phyloP scores from a whole-genome alignment of 805 yeast genomes.

The Hermanozyma aechmeae region DNA sequence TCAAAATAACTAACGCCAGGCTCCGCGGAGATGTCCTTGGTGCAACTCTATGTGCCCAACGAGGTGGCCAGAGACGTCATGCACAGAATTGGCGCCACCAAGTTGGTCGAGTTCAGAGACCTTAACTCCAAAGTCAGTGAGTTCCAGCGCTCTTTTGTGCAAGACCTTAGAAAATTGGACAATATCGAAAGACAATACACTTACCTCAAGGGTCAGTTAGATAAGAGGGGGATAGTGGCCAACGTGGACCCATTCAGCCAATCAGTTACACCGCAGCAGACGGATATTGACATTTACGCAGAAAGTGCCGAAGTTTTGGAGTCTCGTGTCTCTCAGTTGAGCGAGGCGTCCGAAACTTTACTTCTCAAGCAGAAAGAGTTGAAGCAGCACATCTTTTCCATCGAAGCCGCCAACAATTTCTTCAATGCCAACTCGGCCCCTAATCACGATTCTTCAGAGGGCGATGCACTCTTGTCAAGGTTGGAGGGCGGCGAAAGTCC shows the following conservation, averaged over 20 bases:
- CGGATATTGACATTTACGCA: constrained; percentile 65
- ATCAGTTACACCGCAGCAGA: constrained; percentile 31
- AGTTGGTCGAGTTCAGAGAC: constrained; percentile 82
- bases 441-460: constrained; percentile 15
- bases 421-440: constrained; percentile 18
- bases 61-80: constrained; percentile 84
- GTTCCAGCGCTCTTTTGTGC: constrained; percentile 86
- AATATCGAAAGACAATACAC: constrained; percentile 75
- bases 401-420: constrained; percentile 27
- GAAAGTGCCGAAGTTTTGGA: constrained; percentile 61
- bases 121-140: constrained; percentile 65
- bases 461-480: constrained; percentile 27
- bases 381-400: constrained; percentile 55
- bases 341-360: constrained; percentile 58
- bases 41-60: constrained; percentile 83
- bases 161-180: constrained; percentile 76
- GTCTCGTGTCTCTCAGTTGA: constrained; percentile 62
- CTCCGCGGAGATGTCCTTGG: constrained; percentile 95
- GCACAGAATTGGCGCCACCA: constrained; percentile 79
- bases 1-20: constrained; percentile 27
- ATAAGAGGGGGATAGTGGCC: constrained; percentile 35
- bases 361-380: constrained; percentile 54
- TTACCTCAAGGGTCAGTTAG: constrained; percentile 38
- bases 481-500: constrained; percentile 27
- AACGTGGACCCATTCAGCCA: constrained; percentile 25